Evolutionary conservation across 495 filamentous ascomycete species (phyloP).

Genomic region (Xylaria sp.): DNA sequence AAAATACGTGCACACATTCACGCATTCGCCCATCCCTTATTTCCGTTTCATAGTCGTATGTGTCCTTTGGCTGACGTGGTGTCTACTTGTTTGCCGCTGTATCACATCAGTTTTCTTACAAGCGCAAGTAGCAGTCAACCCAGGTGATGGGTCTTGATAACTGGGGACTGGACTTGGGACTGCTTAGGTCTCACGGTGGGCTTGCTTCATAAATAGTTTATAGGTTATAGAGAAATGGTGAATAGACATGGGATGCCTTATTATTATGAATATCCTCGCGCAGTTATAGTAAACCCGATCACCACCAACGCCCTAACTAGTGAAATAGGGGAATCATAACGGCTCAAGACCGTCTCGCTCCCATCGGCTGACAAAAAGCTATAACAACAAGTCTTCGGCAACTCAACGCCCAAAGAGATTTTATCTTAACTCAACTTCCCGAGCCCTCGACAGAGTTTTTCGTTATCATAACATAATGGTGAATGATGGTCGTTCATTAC

Average conservation of each 20-base stretch:
- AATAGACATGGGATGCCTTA: background rate
- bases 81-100: background rate
- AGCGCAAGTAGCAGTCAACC: background rate
- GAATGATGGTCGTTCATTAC: background rate
- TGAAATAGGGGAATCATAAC: constrained; percentile 16
- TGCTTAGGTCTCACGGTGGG: background rate
- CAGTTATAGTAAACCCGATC: background rate
- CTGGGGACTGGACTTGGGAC: background rate
- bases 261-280: background rate
- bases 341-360: background rate
- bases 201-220: background rate
- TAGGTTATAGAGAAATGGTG: background rate
- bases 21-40: background rate
- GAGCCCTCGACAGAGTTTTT: background rate
- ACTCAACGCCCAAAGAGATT: background rate
- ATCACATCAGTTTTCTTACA: background rate
- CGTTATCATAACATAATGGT: background rate
- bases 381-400: background rate
- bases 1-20: background rate
- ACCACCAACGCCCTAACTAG: constrained; percentile 4
- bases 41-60: background rate
- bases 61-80: background rate
- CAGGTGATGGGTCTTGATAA: background rate
- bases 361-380: background rate
- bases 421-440: background rate